A percentile compares a stretch with the other conserved stretches of the same genome.
Conservation (phyloP, 495 filamentous ascomycete genomes). For the Penicillium simplicissimum region DNA sequence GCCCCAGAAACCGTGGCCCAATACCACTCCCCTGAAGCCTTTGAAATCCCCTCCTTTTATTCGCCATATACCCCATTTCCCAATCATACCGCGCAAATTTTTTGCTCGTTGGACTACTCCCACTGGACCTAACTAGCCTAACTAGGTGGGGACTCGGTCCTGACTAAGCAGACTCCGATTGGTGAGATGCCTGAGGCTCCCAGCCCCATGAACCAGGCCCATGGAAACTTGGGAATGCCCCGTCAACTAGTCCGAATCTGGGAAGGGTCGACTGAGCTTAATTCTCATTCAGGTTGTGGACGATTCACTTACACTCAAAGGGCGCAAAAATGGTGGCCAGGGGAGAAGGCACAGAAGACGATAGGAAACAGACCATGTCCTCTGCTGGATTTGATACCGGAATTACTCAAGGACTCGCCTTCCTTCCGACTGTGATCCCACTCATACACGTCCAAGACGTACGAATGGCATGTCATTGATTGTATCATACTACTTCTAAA, state of each 20-base stretch:
- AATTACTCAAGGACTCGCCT: no score
- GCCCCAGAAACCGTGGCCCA: no score
- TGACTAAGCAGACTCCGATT: neutral
- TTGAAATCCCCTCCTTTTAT: no score
- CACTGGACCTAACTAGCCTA: no score
- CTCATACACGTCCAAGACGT: neutral
- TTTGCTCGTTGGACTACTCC: no score
- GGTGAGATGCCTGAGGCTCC: no score
- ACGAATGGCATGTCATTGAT: neutral
- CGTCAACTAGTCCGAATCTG: neutral
- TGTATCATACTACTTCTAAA: neutral
- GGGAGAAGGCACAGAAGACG: neutral
- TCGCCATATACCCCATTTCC: no score
- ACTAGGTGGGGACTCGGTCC: neutral
- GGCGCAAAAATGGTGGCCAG: neutral
- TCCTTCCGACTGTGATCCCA: no score
- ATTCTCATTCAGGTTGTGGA: neutral
- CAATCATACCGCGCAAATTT: no score
- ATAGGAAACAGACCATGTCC: no score
- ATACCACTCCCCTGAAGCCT: no score
- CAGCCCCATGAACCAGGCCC: neutral
- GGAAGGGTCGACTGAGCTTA: neutral
- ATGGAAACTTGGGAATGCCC: neutral
- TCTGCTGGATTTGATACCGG: no score
- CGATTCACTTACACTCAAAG: neutral